Evolutionary conservation across 345 rosid genomes (phyloP).

Genomic region (Microthlaspi erraticum): DNA sequence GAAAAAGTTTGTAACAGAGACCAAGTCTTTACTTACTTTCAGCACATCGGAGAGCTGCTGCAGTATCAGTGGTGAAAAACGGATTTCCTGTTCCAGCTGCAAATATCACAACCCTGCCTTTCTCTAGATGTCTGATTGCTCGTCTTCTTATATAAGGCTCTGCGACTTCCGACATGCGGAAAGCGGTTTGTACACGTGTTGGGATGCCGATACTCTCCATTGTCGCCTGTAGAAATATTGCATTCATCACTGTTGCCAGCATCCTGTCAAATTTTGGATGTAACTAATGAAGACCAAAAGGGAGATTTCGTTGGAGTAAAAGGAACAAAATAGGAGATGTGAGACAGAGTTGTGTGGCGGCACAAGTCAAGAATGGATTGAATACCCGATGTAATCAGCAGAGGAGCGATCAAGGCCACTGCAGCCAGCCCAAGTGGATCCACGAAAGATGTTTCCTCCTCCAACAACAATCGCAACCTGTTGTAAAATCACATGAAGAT

Average conservation of each 20-base stretch:
- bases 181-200: conserved; percentile 93
- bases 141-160: conserved; percentile 92
- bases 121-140: conserved; percentile 91
- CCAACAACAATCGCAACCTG: conserved; percentile 98
- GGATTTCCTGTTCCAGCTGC: conserved; percentile 99
- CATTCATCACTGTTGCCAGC: conserved; percentile 99
- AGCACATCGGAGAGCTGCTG: conserved; percentile 96
- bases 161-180: conserved; percentile 95
- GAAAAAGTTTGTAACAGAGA: not conserved
- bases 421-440: conserved; percentile 91
- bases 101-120: conserved; percentile 97
- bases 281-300: conserved; percentile 22
- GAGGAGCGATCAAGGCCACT: conserved; percentile 99
- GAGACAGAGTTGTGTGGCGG: not conserved
- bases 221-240: conserved; percentile 92
- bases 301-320: not conserved
- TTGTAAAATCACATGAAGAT: not conserved
- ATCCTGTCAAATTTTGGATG: conserved; percentile 54
- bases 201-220: conserved; percentile 98
- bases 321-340: not conserved
- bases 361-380: conserved; percentile 2
- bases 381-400: conserved; percentile 94
- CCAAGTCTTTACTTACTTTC: conserved; percentile 65
- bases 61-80: conserved; percentile 95
- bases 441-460: conserved; percentile 95